Evolutionary conservation across 495 filamentous ascomycete genomes (phyloP).

Genomic region (Physcia stellaris): DNA sequence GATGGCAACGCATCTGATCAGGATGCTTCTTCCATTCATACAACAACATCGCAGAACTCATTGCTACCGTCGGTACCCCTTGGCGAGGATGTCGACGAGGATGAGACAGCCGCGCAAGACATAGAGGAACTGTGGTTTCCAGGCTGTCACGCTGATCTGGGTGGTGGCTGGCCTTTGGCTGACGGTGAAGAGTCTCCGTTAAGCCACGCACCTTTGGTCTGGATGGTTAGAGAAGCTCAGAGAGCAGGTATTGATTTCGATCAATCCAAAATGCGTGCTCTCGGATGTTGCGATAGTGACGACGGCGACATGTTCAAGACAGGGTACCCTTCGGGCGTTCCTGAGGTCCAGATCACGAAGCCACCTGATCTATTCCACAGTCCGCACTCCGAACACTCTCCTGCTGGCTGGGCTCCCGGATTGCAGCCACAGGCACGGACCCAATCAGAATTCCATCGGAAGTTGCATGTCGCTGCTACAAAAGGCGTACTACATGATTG

Average conservation of each 20-base stretch:
- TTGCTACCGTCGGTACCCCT: conserved; percentile 21
- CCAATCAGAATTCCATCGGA: conserved; percentile 33
- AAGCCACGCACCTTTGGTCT: conserved; percentile 63
- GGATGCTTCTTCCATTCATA: conserved; percentile 23
- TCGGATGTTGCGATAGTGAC: conserved; percentile 46
- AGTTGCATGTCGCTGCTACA: conserved; percentile 43
- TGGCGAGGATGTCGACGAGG: conserved; percentile 32
- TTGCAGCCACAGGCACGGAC: conserved; percentile 8
- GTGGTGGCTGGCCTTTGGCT: conserved; percentile 64
- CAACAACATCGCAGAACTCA: conserved; percentile 27
- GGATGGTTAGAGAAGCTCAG: conserved; percentile 74
- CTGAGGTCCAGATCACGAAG: conserved; percentile 7
- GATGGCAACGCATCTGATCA: conserved; percentile 1
- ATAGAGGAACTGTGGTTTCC: conserved; percentile 49
- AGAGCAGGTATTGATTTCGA: conserved; percentile 63
- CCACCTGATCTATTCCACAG: conserved; percentile 9
- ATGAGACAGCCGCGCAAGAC: conserved; percentile 52
- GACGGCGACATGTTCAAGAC: conserved; percentile 1
- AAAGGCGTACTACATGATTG: conserved; percentile 63
- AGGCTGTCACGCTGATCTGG: conserved; percentile 70
- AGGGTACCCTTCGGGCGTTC: neutral
- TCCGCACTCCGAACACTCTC: conserved; percentile 7
- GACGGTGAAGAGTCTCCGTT: conserved; percentile 43
- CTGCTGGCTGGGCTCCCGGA: conserved; percentile 10
- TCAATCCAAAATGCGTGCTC: conserved; percentile 46